phyloP scores from a whole-genome alignment of 306 rosid species.

The Delonix regia region DNA sequence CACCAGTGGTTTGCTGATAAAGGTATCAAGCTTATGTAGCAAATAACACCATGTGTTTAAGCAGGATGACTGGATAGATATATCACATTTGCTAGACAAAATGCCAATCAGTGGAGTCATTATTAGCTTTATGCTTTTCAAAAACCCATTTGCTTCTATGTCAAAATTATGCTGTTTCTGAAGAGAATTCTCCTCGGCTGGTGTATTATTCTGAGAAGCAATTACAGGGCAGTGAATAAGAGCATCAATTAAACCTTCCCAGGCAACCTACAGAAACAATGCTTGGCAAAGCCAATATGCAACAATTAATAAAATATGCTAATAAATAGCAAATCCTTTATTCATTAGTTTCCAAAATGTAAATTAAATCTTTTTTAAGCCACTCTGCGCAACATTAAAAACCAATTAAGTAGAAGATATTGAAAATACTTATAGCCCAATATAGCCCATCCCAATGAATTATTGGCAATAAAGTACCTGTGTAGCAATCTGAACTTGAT shows the following conservation, averaged over 20 bases:
- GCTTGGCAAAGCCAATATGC: not conserved
- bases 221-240: conserved; percentile 56
- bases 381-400: not conserved
- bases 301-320: not conserved
- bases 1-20: conserved; percentile 54
- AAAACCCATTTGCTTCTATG: conserved; percentile 52
- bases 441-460: conserved; percentile 29
- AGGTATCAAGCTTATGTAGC: conserved; percentile 72
- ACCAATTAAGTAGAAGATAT: conserved; percentile 18
- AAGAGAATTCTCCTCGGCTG: conserved; percentile 33
- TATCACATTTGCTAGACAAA: conserved; percentile 67
- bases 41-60: conserved; percentile 80
- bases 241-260: conserved; percentile 90
- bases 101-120: conserved; percentile 83
- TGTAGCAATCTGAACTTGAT: conserved; percentile 85
- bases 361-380: conserved; percentile 11
- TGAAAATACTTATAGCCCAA: conserved; percentile 29
- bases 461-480: conserved; percentile 59
- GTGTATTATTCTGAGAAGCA: conserved; percentile 39
- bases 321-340: conserved; percentile 7
- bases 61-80: conserved; percentile 72
- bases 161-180: conserved; percentile 34
- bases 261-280: conserved; percentile 64
- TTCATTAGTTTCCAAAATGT: conserved; percentile 19
- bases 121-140: conserved; percentile 72